Percentiles rank a stretch among this genome's conserved stretches.
Evolutionary conservation across 1,284 basidiomycete genomes (phyloP).

Genomic region (Nidula niveotomentosa): DNA sequence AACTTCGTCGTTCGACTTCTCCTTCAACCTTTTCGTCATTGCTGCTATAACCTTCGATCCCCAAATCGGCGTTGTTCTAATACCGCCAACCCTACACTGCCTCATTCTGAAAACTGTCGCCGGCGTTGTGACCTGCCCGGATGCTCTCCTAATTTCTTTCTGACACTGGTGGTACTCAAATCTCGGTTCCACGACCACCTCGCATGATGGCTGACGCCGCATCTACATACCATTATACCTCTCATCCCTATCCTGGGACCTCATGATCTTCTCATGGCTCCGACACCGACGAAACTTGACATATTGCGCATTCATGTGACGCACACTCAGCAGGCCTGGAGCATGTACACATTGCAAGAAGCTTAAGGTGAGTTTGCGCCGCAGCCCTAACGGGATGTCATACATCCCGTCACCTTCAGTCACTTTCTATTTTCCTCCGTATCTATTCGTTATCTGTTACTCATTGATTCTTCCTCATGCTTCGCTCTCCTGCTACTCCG

Average conservation of each 20-base stretch:
- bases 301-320: conserved; percentile 4
- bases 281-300: conserved; percentile 1
- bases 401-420: conserved; percentile 7
- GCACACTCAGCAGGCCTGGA: conserved; percentile 51
- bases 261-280: background rate
- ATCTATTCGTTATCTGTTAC: conserved; percentile 9
- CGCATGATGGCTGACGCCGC: background rate
- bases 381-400: background rate
- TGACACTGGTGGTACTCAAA: background rate
- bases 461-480: conserved; percentile 6
- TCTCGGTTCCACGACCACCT: background rate
- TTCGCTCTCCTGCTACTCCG: background rate
- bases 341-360: conserved; percentile 83
- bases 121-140: conserved; percentile 14
- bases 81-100: conserved; percentile 5
- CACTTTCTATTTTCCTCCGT: conserved; percentile 5
- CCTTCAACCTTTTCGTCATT: background rate
- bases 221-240: too few relatives aligned
- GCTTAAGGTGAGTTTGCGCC: conserved; percentile 64
- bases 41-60: background rate
- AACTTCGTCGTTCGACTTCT: background rate
- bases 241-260: background rate
- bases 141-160: conserved; percentile 1
- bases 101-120: conserved; percentile 2
- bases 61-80: conserved; percentile 1